Evolutionary conservation across 495 filamentous ascomycete genomes (phyloP).

Genomic region (Penicillium dipodomyicola): DNA sequence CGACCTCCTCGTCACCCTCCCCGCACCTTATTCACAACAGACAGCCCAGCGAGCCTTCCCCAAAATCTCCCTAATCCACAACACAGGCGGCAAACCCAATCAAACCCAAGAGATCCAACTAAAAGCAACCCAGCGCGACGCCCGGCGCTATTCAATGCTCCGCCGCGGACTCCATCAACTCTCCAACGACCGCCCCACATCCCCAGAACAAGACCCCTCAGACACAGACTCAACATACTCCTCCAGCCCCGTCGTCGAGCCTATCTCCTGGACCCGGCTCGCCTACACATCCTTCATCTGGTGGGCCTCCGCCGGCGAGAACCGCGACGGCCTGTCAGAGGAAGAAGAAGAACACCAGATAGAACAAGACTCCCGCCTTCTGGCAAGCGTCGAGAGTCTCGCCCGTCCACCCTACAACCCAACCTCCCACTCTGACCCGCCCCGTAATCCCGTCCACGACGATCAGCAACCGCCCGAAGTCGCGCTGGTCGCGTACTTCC

Average conservation of each 20-base stretch:
- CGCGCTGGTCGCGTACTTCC: constrained; percentile 87
- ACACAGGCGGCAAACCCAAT: constrained; percentile 27
- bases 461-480: constrained; percentile 57
- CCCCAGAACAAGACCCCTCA: constrained; percentile 32
- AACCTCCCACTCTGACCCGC: constrained; percentile 11
- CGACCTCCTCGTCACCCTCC: constrained; percentile 81
- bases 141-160: constrained; percentile 74
- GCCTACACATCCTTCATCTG: constrained; percentile 93
- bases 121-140: constrained; percentile 89
- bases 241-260: constrained; percentile 61
- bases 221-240: constrained; percentile 47
- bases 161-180: constrained; percentile 61
- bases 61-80: constrained; percentile 48
- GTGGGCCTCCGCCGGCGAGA: constrained; percentile 96
- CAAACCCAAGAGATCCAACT: constrained; percentile 39
- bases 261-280: constrained; percentile 81
- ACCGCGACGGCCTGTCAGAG: constrained; percentile 52
- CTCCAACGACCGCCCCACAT: constrained; percentile 29
- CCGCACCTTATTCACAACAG: constrained; percentile 59
- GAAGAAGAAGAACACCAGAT: constrained; percentile 45
- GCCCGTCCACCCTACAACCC: constrained; percentile 32
- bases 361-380: constrained; percentile 43
- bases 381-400: constrained; percentile 42
- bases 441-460: constrained; percentile 42
- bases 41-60: constrained; percentile 66